phyloP scores from a whole-genome alignment of 1,284 basidiomycete species.

The Trametes versicolor region DNA sequence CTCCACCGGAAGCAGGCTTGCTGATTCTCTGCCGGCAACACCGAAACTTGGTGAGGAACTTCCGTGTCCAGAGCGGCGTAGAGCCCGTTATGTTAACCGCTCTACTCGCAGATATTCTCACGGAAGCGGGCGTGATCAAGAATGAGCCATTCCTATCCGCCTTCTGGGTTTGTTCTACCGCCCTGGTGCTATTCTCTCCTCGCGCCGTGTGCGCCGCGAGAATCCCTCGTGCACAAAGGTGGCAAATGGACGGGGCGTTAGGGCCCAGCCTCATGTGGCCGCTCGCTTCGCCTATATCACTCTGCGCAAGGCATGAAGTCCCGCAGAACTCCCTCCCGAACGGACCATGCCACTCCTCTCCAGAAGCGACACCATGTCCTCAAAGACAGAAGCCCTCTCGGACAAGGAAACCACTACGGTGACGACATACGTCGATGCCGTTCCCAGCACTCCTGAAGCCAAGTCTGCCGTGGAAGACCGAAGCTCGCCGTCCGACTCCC shows the following conservation, averaged over 20 bases:
- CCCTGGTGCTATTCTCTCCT: not conserved
- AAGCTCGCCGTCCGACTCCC: not conserved
- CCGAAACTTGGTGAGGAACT: not conserved
- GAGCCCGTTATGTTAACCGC: not conserved
- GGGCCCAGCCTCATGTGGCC: not conserved
- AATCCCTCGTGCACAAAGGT: not conserved
- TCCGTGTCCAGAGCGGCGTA: not conserved
- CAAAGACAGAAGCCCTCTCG: not conserved
- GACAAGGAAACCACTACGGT: slow-evolving; percentile 3
- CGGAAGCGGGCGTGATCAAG: slow-evolving; percentile 7
- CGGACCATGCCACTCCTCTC: not conserved
- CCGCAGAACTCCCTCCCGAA: not conserved
- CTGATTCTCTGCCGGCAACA: not conserved
- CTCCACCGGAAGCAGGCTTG: not conserved
- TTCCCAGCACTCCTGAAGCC: slow-evolving; percentile 5
- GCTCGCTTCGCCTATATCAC: slow-evolving; percentile 15
- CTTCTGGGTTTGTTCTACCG: slow-evolving; percentile 6
- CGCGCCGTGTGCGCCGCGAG: not conserved
- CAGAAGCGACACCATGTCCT: not conserved
- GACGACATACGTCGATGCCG: slow-evolving; percentile 3
- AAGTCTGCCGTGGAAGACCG: slow-evolving; percentile 4
- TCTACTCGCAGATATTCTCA: not conserved
- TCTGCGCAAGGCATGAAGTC: not conserved
- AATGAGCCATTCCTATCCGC: not conserved
- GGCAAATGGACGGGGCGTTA: not conserved